Evolutionary conservation across 306 rosid genomes (phyloP), one percentile per base, ranked within the genome.

Genomic region (Astragalus membranaceus): DNA sequence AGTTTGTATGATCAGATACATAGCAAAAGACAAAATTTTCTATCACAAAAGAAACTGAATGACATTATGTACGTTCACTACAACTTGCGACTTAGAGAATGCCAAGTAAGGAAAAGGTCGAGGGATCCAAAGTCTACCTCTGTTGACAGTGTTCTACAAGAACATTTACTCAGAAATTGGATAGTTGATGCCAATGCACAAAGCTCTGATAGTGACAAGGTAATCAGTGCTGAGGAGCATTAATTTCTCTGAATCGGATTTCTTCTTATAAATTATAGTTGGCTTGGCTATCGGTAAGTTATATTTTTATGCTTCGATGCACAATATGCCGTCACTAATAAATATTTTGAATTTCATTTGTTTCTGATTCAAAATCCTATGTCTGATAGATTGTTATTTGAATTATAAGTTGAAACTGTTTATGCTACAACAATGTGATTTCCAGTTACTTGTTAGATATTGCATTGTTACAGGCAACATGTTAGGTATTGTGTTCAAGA

Each of bases 41-140:
- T 88, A 42, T 86, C 94, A 4, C 97, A 81, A 82, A 87, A 89
- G 84, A 88, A 86, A 81, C 61, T 85, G 77, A 85, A 83, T n/a
- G 97, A 90, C 46, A 77, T 88, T 60, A 77, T 80, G 56, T 90
- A 82, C 1, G 96, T 87, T 72, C 98, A 90, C 85, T 93, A 90
- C 84, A 93, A 93, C 76, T 77, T 93, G 84, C 83, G 94, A 56
- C 85, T 93, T 33, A 84, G 96, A 87, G 98, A 93, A 84, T 83
- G 82, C 70, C 94, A 88, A 75, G 60, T 79, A 73, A 83, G 94
- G 69, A 89, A 88, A 81, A 83, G 88, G 75, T 64, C 81, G 7
- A 84, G 78, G 70, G 84, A 83, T 14, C 82, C 86, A 0, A 57
- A 78, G 42, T 79, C 85, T 0, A 13, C 81, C 78, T 87, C 94